Evolutionary conservation across 2,329 filamentous ascomycete species (phyloP).

Genomic region (Sclerotinia borealis): DNA sequence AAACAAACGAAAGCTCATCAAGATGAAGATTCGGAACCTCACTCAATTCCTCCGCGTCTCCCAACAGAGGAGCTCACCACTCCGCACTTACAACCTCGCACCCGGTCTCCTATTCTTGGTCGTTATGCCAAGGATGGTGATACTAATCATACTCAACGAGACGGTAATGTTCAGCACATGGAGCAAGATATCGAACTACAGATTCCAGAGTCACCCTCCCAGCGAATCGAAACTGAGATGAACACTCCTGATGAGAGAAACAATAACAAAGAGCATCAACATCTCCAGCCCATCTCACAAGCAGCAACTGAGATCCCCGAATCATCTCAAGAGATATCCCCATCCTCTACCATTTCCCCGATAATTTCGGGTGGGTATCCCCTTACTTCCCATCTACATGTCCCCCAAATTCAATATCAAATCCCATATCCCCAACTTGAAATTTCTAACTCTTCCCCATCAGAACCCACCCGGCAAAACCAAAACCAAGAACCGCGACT

Average conservation of each 20-base stretch:
- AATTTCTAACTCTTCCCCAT: background rate
- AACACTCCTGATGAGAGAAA: background rate
- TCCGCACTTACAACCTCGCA: background rate
- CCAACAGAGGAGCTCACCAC: background rate
- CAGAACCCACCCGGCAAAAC: background rate
- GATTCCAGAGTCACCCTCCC: background rate
- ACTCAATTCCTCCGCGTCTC: background rate
- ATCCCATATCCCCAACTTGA: background rate
- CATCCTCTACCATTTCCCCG: background rate
- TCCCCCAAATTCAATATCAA: background rate
- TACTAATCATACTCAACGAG: background rate
- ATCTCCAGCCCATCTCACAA: background rate
- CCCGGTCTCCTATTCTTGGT: constrained; percentile 11
- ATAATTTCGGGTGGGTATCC: background rate
- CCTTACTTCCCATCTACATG: background rate
- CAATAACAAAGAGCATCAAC: background rate
- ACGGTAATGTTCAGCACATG: background rate
- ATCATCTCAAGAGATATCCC: background rate
- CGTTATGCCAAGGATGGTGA: constrained; percentile 2
- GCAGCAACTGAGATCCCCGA: background rate
- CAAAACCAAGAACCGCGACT: background rate
- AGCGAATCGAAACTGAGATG: background rate
- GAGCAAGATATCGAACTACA: background rate
- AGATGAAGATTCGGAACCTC: background rate
- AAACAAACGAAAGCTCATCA: background rate